phyloP scores from a whole-genome alignment of 2,329 filamentous ascomycete genomes.

The Nothomitra cinnamomea region DNA sequence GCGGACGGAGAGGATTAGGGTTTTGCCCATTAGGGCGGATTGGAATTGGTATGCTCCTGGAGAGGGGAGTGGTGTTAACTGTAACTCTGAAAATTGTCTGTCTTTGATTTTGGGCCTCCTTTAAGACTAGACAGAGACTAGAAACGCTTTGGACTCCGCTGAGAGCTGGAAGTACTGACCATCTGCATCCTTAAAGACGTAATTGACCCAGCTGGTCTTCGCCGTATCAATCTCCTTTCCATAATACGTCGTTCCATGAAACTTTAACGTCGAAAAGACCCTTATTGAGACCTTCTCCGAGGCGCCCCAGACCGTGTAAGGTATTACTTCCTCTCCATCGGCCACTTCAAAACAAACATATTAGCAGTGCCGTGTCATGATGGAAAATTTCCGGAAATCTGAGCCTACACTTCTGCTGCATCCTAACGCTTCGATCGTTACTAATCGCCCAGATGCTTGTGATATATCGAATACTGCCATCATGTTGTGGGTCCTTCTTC shows the following conservation, averaged over 20 bases:
- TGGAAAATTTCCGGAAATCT: neutral
- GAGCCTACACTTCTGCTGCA: slow-evolving; percentile 23
- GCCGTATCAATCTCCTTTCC: slow-evolving; percentile 14
- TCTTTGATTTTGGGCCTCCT: neutral
- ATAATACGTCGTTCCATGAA: slow-evolving; percentile 23
- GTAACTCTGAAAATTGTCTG: no score
- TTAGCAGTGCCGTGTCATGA: neutral
- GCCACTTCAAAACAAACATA: slow-evolving; percentile 13
- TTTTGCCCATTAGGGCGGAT: slow-evolving; percentile 28
- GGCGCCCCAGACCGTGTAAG: slow-evolving; percentile 28
- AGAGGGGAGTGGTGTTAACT: slow-evolving; percentile 1
- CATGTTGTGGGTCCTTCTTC: slow-evolving; percentile 22
- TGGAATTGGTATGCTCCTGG: slow-evolving; percentile 25
- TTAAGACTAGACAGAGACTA: no score
- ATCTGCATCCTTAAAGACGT: slow-evolving; percentile 21
- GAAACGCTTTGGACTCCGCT: neutral
- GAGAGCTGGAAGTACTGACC: slow-evolving; percentile 10
- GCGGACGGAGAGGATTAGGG: slow-evolving; percentile 24
- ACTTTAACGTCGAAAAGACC: slow-evolving; percentile 22
- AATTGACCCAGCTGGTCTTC: slow-evolving; percentile 28
- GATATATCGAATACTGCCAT: slow-evolving; percentile 21
- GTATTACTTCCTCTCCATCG: slow-evolving; percentile 25
- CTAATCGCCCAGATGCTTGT: slow-evolving; percentile 29
- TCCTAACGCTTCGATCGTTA: slow-evolving; percentile 24
- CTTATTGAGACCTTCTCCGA: slow-evolving; percentile 27